Base-by-base conservation (phyloP, 2,329 filamentous ascomycete genomes). In the Pseudogymnoascus sp. region DNA sequence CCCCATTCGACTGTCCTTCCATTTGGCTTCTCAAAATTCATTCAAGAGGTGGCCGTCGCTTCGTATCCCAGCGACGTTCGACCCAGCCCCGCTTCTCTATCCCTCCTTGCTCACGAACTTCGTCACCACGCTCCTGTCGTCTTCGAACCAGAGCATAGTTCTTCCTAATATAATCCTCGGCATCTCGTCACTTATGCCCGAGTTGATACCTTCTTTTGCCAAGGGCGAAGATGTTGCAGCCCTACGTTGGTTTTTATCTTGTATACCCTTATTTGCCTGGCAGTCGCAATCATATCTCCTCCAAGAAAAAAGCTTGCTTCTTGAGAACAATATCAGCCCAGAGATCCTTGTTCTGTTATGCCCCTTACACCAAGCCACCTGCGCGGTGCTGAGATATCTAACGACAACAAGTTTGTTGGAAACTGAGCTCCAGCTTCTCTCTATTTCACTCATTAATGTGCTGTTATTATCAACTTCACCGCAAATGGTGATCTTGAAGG, bases 1-100 rank as follows among this genome's bases (percentile, higher is more conserved):
- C 67, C 87, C 87, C 2, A 61, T 88, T 39, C 79, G 86, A 62
- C 74, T 88, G n/a, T 69, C 79, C 5, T 66, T 75, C 15, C 82
- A 82, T 79, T 62, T 68, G 21, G 66, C 65, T 12, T 65, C 68
- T 21, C 59, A 64, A 27, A 62, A 59, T 15, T 65, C 66, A 35
- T 71, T 66, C 62, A 66, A 68, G 61, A 61, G 44, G 13, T 66
- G 67, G 27, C 63, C 69, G 9, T 63, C 65, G 17, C 69, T 87
- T 36, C 71, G 72, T 31, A 78, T 96, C 38, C 91, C 92, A 0
- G 77, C 85, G 3, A 81, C 84, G n/a, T 96, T 97, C 74, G 93
- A 97, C 71, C 92, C 92, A 2, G 93, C 93, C 5, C 91, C 92
- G 9, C 80, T 96, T n/a, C 75, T 97, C 63, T 97, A 97, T 72